Base-by-base conservation (phyloP, 441 rosid genomes). In the Corymbia citriodora region DNA sequence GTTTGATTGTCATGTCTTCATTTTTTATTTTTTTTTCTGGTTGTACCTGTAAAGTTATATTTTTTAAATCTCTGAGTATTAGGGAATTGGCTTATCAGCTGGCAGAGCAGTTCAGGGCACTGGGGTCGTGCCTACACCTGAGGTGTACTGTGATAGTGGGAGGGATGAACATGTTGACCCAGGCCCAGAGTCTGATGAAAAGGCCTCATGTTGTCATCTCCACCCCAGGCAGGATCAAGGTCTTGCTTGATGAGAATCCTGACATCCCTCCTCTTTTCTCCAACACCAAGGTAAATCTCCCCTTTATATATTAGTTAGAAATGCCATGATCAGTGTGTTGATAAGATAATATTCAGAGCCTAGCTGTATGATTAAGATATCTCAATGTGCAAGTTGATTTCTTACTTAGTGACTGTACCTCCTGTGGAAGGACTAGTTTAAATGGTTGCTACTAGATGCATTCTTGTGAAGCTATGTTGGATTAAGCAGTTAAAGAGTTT, bases 161-260 rank as follows among this genome's bases (percentile, higher is more conserved):
- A 68, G 99, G 98, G 11, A 96, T 98, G 99, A 98, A 96, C 91
- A 94, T 93, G 99, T 91, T 97, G 90, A 96, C 92, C 52, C 99
- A 97, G 90, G 95, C 98, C 14, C 93, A 91, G 93, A 91, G 93
- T 54, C 93, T 98, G 94, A 92, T 94, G 93, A 89, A 90, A 33
- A 93, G 99, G 90, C 99, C 99, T 31, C 99, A 98, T 88, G 92
- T 98, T 0, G 97, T 97, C 11, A 96, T 98, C n/a, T 97, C 99
- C 15, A 97, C 99, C 4, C 99, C 98, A 0, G 99, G 99, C 4
- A 95, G 99, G 91, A 86, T 98, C 31, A 98, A 95, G 95, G 99
- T 95, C 85, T 92, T 98, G 94, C 90, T 97, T 88, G 95, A 96
- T 90, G 94, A 95, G 90, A 96, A 95, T 95, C 95, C 98, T 18